Evolutionary conservation across 805 yeast genomes (phyloP).

Genomic region (Candida koratica): DNA sequence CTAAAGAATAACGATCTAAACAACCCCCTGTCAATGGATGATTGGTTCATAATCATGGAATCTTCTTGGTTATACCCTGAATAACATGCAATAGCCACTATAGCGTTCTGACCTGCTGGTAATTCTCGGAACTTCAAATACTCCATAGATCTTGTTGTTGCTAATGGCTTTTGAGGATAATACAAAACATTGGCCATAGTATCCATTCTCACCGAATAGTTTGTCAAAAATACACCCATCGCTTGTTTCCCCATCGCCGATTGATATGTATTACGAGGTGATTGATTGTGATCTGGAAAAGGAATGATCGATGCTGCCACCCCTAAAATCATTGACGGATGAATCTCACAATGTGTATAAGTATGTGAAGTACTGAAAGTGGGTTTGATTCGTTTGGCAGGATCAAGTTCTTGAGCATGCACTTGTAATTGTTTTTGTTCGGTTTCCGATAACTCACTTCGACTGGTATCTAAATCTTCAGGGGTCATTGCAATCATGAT

Average conservation of each 20-base stretch:
- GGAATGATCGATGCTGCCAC: slow-evolving; percentile 99
- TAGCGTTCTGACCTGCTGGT: slow-evolving; percentile 98
- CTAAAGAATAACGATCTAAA: slow-evolving; percentile 95
- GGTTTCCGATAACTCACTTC: slow-evolving; percentile 37
- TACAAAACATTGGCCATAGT: slow-evolving; percentile 98
- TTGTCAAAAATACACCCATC: slow-evolving; percentile 97
- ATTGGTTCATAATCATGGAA: slow-evolving; percentile 99
- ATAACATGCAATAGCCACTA: slow-evolving; percentile 97
- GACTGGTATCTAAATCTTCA: slow-evolving; percentile 80
- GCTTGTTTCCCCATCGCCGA: slow-evolving; percentile 99
- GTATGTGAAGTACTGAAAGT: slow-evolving; percentile 58
- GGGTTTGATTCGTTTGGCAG: slow-evolving; percentile 84
- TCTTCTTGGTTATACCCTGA: slow-evolving; percentile 99
- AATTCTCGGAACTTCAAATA: slow-evolving; percentile 93
- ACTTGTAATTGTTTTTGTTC: slow-evolving; percentile 42
- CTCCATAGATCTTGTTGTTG: slow-evolving; percentile 98
- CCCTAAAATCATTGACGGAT: slow-evolving; percentile 97
- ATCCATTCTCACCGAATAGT: slow-evolving; percentile 96
- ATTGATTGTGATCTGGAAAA: slow-evolving; percentile 99
- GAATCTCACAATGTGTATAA: slow-evolving; percentile 98
- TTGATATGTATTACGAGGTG: slow-evolving; percentile 98
- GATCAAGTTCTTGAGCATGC: slow-evolving; percentile 52
- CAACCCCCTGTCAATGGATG: slow-evolving; percentile 93
- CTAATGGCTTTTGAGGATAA: slow-evolving; percentile 97
- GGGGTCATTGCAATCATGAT: slow-evolving; percentile 98